These are phyloP conservation scores for Microbotryum scabiosae DNA, from an alignment of 1,284 basidiomycete species.

Conservation along the genomic window DNA sequence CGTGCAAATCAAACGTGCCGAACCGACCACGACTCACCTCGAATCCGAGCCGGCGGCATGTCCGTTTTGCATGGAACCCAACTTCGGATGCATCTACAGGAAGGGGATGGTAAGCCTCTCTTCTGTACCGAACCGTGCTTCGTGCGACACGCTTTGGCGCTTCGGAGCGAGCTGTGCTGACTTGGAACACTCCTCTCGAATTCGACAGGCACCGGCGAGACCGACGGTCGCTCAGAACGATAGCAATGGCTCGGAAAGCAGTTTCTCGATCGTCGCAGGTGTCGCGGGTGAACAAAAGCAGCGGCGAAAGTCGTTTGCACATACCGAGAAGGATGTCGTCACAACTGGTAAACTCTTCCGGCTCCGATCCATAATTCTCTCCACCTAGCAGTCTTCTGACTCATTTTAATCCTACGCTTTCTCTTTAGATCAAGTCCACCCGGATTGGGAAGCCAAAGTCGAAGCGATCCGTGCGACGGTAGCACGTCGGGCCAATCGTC, in stretches of 20 bases:
- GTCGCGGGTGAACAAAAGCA: constrained; percentile 23
- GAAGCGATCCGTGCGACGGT: constrained; percentile 81
- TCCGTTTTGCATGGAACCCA: constrained; percentile 92
- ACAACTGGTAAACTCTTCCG: constrained; percentile 59
- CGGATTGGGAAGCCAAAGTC: constrained; percentile 89
- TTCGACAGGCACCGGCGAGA: constrained; percentile 3
- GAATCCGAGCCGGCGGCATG: constrained; percentile 85
- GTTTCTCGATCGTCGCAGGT: constrained; percentile 1
- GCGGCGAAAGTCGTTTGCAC: constrained; percentile 44
- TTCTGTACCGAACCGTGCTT: constrained; percentile 1
- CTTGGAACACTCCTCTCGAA: neutral
- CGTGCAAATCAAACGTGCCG: constrained; percentile 93
- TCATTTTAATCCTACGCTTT: neutral
- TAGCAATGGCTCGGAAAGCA: constrained; percentile 1
- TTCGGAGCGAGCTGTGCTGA: neutral
- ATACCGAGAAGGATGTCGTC: constrained; percentile 61
- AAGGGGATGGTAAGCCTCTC: constrained; percentile 53
- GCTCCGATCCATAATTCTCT: neutral
- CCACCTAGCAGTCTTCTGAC: neutral
- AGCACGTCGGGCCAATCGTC: constrained; percentile 77
- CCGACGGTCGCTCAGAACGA: neutral
- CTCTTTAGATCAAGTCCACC: constrained; percentile 73
- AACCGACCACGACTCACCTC: constrained; percentile 84
- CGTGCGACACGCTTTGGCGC: neutral
- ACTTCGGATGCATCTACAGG: constrained; percentile 88